Evolutionary conservation across 2,329 filamentous ascomycete genomes (phyloP), one percentile per base, ranked within the genome.

Genomic region (Apiospora sp.): DNA sequence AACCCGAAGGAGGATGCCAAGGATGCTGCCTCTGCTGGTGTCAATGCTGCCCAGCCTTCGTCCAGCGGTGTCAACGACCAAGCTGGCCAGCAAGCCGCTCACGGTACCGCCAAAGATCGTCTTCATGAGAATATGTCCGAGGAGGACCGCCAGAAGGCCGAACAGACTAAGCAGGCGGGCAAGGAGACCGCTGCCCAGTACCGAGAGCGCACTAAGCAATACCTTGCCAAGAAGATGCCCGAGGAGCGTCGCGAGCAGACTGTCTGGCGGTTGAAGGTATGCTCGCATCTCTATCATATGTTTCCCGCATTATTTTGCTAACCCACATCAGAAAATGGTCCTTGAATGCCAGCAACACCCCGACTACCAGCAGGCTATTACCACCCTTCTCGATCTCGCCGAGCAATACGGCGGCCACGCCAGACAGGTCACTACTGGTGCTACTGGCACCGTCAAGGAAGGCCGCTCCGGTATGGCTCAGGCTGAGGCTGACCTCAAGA

Each of bases 271-370:
- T 85, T 99, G 76, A 99, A 91, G 81, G 83, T 83, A 77, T 69
- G 77, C 67, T 49, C 16, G 2, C 19, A 37, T 49, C n/a, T 24
- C 1, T 22, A 12, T 43, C n/a, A n/a, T 5, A 16, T 12, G 8
- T 22, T 12, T 48, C 6, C 8, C 14, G 0, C 7, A 16, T 41
- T 12, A 30, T n/a, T 30, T 58, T 67, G 49, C 76, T 81, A 75
- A 82, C 70, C 49, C 22, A 0, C 4, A 43, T 8, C 71, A 96
- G 91, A 98, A 98, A 90, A 97, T 98, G 93, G 86, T 99, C 51
- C 91, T 98, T 67, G 96, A 99, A 84, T 95, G 97, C 78, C 96
- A 99, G 85, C 94, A 96, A 72, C 96, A 98, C 80, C 90, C 94
- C 73, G 96, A 99, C 79, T 99, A 98, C 83, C 92, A 95, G 77